These are phyloP conservation scores for Trifolium subterraneum DNA, from an alignment of 306 rosid species.

Conservation along the genomic window DNA sequence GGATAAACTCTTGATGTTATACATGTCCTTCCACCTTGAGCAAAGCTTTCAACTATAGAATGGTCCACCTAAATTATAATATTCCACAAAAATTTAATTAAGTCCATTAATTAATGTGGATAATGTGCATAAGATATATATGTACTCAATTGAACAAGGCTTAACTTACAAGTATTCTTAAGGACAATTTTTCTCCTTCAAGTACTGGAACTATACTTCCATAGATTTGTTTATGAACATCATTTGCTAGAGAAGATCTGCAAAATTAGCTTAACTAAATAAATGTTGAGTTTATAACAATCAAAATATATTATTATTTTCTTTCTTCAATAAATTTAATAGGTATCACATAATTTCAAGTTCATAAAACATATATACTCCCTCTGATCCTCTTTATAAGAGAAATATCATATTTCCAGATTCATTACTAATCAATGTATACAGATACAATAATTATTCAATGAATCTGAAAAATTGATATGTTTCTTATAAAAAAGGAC, in stretches of 20 bases:
- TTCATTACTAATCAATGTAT: too few relatives aligned
- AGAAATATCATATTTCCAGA: too few relatives aligned
- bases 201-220: constrained; percentile 81
- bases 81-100: neutral
- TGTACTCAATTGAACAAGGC: neutral
- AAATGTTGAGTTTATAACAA: constrained; percentile 7
- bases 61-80: constrained; percentile 75
- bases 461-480: too few relatives aligned
- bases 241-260: constrained; percentile 82
- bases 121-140: constrained; percentile 2
- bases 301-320: too few relatives aligned
- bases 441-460: too few relatives aligned
- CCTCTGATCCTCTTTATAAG: too few relatives aligned
- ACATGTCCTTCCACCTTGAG: constrained; percentile 87
- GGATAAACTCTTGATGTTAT: constrained; percentile 85
- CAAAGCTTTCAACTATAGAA: constrained; percentile 88
- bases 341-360: neutral
- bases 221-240: constrained; percentile 58
- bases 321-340: too few relatives aligned
- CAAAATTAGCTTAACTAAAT: constrained; percentile 16
- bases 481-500: too few relatives aligned
- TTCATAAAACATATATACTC: neutral
- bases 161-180: constrained; percentile 71
- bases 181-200: constrained; percentile 67
- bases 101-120: neutral